Percentiles rank a stretch among this genome's conserved stretches.
These are phyloP conservation scores for Pseudotulostoma volvatum DNA, from an alignment of 495 filamentous ascomycete species.

Conservation along the genomic window DNA sequence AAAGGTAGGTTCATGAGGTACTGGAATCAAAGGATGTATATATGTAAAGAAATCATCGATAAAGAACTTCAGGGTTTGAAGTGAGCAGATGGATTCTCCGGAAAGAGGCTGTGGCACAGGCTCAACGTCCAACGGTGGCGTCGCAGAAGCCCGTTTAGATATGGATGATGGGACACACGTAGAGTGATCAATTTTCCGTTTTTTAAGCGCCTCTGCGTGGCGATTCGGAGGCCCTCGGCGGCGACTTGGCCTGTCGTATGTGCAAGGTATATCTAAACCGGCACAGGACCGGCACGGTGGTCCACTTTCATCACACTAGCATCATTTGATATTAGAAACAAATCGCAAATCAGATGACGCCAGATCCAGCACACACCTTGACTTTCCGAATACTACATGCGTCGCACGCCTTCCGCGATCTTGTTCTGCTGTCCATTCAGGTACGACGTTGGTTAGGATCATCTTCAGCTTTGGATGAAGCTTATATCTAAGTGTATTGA, in stretches of 20 bases:
- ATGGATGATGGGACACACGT: conserved; percentile 5
- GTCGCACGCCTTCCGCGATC: conserved; percentile 68
- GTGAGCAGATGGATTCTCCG: conserved; percentile 61
- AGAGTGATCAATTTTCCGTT: conserved; percentile 35
- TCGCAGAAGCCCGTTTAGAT: too few relatives aligned
- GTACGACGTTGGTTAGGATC: conserved; percentile 1
- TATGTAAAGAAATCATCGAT: conserved; percentile 84
- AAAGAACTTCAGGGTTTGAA: conserved; percentile 45
- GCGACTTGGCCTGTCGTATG: conserved; percentile 60
- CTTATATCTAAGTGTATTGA: too few relatives aligned
- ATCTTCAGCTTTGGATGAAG: too few relatives aligned
- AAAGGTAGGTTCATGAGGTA: conserved; percentile 80
- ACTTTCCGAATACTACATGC: conserved; percentile 75
- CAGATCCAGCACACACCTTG: conserved; percentile 46
- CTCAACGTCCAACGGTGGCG: conserved; percentile 12
- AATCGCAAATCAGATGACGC: too few relatives aligned
- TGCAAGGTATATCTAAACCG: conserved; percentile 68
- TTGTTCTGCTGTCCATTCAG: conserved; percentile 27
- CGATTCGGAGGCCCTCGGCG: conserved; percentile 74
- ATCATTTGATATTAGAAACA: neutral
- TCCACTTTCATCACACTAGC: conserved; percentile 62
- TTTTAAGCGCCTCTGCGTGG: conserved; percentile 70
- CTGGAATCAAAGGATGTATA: conserved; percentile 70
- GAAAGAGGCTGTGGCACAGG: conserved; percentile 23
- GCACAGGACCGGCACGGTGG: conserved; percentile 69